Evolutionary conservation across 768 basidiomycete species (phyloP).

Genomic region (Butyriboletus loyo): DNA sequence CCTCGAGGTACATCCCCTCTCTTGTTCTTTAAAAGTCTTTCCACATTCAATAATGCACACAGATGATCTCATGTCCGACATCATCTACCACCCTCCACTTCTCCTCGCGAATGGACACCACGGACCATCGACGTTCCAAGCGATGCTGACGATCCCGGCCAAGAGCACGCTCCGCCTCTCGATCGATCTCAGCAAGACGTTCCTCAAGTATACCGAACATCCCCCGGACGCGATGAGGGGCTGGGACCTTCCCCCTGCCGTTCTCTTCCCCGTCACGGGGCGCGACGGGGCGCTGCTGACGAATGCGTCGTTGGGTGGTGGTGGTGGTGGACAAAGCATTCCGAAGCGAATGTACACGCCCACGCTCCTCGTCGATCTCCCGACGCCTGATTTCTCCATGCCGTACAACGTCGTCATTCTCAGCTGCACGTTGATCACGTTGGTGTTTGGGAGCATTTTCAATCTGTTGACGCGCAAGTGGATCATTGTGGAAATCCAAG

Average conservation of each 20-base stretch:
- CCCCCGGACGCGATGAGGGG: slow-evolving; percentile 94
- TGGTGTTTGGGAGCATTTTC: slow-evolving; percentile 91
- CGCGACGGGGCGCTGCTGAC: not conserved
- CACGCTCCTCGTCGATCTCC: slow-evolving; percentile 83
- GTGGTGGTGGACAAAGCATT: slow-evolving; percentile 1
- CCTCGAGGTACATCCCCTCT: slow-evolving; percentile 47
- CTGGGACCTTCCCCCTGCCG: slow-evolving; percentile 87
- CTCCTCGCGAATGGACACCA: slow-evolving; percentile 15
- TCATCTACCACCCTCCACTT: slow-evolving; percentile 54
- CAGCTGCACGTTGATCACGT: slow-evolving; percentile 84
- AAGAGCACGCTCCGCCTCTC: slow-evolving; percentile 58
- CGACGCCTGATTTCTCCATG: slow-evolving; percentile 99
- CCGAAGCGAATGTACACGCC: slow-evolving; percentile 66
- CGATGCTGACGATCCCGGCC: slow-evolving; percentile 67
- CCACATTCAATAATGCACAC: not conserved
- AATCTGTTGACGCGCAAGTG: slow-evolving; percentile 82
- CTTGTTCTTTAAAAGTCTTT: too few relatives aligned
- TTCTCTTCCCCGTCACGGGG: slow-evolving; percentile 47
- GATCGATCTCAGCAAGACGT: slow-evolving; percentile 78
- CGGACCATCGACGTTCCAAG: slow-evolving; percentile 68
- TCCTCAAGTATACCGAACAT: slow-evolving; percentile 92
- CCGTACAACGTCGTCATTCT: slow-evolving; percentile 99
- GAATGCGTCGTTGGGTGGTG: slow-evolving; percentile 2
- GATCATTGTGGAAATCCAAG: slow-evolving; percentile 45
- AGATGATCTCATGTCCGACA: slow-evolving; percentile 64